These are phyloP conservation scores for Mollisiaceae sp. DNA, from an alignment of 2,329 filamentous ascomycete genomes.

Conservation along the genomic window DNA sequence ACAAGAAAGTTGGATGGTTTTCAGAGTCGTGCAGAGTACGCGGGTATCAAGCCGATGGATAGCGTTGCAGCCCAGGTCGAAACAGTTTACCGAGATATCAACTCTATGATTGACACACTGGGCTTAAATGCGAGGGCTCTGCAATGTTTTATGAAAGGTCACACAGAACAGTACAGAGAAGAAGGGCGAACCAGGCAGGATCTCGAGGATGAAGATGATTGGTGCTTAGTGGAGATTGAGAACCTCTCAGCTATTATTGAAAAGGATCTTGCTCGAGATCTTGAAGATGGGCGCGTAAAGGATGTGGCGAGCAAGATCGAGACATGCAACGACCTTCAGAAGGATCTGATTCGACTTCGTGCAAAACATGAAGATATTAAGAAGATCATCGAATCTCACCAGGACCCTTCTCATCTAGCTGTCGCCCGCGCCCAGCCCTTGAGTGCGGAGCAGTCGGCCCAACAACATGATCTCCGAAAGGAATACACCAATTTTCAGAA, in stretches of 20 bases:
- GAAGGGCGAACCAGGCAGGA: conserved; percentile 66
- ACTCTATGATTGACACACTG: conserved; percentile 92
- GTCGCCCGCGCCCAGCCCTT: conserved; percentile 73
- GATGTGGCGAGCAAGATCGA: conserved; percentile 72
- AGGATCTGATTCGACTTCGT: conserved; percentile 73
- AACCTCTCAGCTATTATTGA: conserved; percentile 70
- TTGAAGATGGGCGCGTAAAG: conserved; percentile 71
- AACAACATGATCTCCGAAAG: conserved; percentile 82
- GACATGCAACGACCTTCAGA: conserved; percentile 68
- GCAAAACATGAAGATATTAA: conserved; percentile 79
- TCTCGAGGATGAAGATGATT: conserved; percentile 70
- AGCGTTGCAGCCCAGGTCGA: conserved; percentile 68
- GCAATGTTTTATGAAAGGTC: conserved; percentile 66
- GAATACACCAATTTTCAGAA: conserved; percentile 77
- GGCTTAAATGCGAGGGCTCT: conserved; percentile 78
- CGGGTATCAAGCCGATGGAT: conserved; percentile 51
- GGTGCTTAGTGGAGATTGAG: conserved; percentile 77
- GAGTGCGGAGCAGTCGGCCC: conserved; percentile 80
- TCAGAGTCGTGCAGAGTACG: conserved; percentile 63
- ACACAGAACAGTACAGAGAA: conserved; percentile 60
- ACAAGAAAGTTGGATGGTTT: conserved; percentile 70
- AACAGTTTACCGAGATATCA: conserved; percentile 78
- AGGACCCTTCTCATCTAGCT: conserved; percentile 71
- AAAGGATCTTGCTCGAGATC: conserved; percentile 63
- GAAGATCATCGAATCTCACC: conserved; percentile 72